Evolutionary conservation across 1,284 basidiomycete species (phyloP), one percentile per base, ranked within the genome.

Genomic region (Austroboletus rostrupii): DNA sequence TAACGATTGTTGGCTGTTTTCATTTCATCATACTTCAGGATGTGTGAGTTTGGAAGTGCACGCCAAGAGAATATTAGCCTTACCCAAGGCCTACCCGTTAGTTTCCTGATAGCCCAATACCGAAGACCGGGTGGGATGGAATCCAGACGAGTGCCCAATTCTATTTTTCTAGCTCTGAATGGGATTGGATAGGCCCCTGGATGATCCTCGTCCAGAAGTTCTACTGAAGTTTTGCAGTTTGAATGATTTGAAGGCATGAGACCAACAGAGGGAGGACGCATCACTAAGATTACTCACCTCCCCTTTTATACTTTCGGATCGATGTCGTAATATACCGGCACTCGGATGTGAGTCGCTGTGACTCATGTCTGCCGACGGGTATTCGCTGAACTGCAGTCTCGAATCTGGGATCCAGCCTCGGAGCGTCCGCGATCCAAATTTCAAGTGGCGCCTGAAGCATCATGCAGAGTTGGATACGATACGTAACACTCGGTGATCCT

Each of bases 161-260:
- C 33, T 28, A 58, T 21, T 7, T 10, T 3, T 1, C 0, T 0
- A 14, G 14, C 0, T 5, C 28, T 2, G 45, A 50, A 54, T 46
- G 57, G 56, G 33, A 63, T 35, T 41, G 47, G 47, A 37, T 60
- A 62, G 32, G 46, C 59, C 7, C 59, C 52, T 46, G 60, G n/a
- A n/a, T n/a, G 61, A 20, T 54, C 41, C 28, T 53, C 49, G 26
- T 52, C 26, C 21, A 37, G 43, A 1, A 10, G 2, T 5, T 23
- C 43, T 49, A 38, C 7, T 8, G 56, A 37, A 6, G 26, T 26
- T 9, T 26, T 4, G 26, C 9, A 9, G 4, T 9, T 26, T 26
- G 40, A 26, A 29, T 14, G 14, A 26, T 21, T 17, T n/a, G 16
- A 5, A 17, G 31, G 4, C 50, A 53, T 52, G 1, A 19, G 1